phyloP scores from a whole-genome alignment of 441 rosid genomes.

The Aleurites moluccanus region DNA sequence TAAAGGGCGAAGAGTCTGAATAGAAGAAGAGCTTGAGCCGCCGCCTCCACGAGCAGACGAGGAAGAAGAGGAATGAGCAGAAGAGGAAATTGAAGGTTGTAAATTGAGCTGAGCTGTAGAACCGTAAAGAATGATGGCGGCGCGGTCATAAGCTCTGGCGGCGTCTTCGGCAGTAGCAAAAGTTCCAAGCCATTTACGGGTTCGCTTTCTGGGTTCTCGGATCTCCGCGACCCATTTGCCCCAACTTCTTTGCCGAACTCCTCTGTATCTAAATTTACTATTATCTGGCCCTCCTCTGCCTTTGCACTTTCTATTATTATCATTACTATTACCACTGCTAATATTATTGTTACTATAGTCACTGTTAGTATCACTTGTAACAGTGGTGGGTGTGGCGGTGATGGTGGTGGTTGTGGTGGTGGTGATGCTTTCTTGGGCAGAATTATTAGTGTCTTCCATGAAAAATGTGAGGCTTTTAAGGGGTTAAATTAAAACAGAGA shows the following conservation, averaged over 20 bases:
- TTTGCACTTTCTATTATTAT: constrained; percentile 45
- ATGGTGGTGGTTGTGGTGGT: constrained; percentile 18
- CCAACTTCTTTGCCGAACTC: constrained; percentile 95
- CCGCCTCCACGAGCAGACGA: constrained; percentile 19
- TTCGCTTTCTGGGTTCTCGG: constrained; percentile 86
- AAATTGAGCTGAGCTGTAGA: constrained; percentile 86
- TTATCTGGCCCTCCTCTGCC: constrained; percentile 97
- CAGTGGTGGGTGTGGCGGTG: constrained; percentile 11
- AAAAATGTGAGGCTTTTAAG: constrained; percentile 24
- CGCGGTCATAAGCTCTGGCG: constrained; percentile 94
- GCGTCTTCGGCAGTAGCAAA: constrained; percentile 94
- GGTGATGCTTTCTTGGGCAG: constrained; percentile 38
- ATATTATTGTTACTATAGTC: constrained; percentile 16
- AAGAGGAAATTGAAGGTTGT: constrained; percentile 48
- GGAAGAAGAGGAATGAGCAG: constrained; percentile 31
- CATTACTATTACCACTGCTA: constrained; percentile 17
- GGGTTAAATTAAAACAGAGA: constrained; percentile 17
- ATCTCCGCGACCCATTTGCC: constrained; percentile 99
- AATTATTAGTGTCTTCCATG: constrained; percentile 28
- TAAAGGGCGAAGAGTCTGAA: constrained; percentile 74
- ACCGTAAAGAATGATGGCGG: constrained; percentile 82
- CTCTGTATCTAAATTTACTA: constrained; percentile 76
- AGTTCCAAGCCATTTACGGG: constrained; percentile 94
- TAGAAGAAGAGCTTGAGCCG: constrained; percentile 35
- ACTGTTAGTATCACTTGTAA: background rate